Percentiles rank a stretch among this genome's conserved stretches.
phyloP scores from a whole-genome alignment of 345 rosid genomes.

The Eutrema yunnanense region DNA sequence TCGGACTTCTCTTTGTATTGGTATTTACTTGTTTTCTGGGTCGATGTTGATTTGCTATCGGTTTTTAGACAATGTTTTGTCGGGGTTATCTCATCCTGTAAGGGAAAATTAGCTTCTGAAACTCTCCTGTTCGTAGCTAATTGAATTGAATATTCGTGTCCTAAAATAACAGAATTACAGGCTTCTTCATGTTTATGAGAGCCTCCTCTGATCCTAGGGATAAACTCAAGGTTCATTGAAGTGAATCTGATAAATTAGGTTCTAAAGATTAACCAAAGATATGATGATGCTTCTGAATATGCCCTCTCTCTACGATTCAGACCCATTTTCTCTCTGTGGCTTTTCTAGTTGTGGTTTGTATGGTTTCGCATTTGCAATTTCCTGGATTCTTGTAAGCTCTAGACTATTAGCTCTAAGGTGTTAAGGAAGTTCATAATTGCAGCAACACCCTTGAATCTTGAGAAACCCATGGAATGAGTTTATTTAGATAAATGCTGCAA shows the following conservation, averaged over 20 bases:
- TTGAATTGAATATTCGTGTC: neutral
- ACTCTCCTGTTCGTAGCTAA: neutral
- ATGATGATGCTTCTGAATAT: neutral
- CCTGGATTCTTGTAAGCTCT: neutral
- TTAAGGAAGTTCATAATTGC: neutral
- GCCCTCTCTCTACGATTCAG: neutral
- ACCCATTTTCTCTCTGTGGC: neutral
- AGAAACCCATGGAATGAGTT: neutral
- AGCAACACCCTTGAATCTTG: neutral
- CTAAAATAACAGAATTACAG: too few relatives aligned
- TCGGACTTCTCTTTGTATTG: neutral
- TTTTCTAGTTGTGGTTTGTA: conserved; percentile 5
- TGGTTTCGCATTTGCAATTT: neutral
- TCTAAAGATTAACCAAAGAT: neutral
- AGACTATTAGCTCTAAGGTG: neutral
- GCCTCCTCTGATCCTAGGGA: neutral
- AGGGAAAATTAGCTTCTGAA: neutral
- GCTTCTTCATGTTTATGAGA: neutral
- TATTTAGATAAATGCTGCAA: neutral
- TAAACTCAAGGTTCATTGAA: neutral
- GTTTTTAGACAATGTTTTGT: neutral
- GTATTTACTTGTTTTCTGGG: neutral
- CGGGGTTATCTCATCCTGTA: neutral
- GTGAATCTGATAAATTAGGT: neutral
- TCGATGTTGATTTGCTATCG: neutral